Base-by-base conservation (phyloP, 108 stramenopile genomes). In the Conticribra guillardii region DNA sequence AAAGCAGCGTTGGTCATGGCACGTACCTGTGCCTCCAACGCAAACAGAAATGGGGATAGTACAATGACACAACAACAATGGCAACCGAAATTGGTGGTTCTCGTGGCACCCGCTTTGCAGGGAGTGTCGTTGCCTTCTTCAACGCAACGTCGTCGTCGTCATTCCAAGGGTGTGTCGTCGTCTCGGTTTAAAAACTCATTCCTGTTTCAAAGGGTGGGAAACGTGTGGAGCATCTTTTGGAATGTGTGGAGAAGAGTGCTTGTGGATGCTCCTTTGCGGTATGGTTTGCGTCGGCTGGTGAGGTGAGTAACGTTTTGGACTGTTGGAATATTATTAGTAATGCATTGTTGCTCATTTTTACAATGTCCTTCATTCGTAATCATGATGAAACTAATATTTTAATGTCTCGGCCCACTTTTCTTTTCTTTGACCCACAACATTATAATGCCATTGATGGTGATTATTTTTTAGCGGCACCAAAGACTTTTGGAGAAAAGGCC, bases 41-140 rank as follows among this genome's bases (percentile, higher is more conserved):
- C n/a, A n/a, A n/a, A n/a, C n/a, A n/a, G n/a, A n/a, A n/a, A n/a
- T n/a, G n/a, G n/a, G n/a, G n/a, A n/a, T n/a, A 41, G 11, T 9
- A 41, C 37, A 41, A 5, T 41, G 5, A 9, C 37, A 5, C 23
- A 54, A 7, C 21, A 44, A 33, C n/a, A 67, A 26, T n/a, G 52
- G 0, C 21, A 33, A 18, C 77, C 73, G 29, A 74, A 62, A 21
- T 28, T 81, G 27, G 82, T 94, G 11, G 80, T 94, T 11, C 57
- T 94, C 15, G 87, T 87, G 9, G 80, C 92, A 17, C 92, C 92
- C 17, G 89, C 92, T 4, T 87, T 73, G 83, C 85, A 65, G 22
- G 77, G 77, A 28, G 17, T 79, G 18, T 31, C 69, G 3, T 21
- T 79, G 1, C 64, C 77, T 30, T 49, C 61, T 24, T 2, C 8